Percentiles rank a stretch among this genome's conserved stretches.
These are phyloP conservation scores for Cladophialophora psammophila DNA, from an alignment of 2,329 filamentous ascomycete genomes.

Conservation along the genomic window DNA sequence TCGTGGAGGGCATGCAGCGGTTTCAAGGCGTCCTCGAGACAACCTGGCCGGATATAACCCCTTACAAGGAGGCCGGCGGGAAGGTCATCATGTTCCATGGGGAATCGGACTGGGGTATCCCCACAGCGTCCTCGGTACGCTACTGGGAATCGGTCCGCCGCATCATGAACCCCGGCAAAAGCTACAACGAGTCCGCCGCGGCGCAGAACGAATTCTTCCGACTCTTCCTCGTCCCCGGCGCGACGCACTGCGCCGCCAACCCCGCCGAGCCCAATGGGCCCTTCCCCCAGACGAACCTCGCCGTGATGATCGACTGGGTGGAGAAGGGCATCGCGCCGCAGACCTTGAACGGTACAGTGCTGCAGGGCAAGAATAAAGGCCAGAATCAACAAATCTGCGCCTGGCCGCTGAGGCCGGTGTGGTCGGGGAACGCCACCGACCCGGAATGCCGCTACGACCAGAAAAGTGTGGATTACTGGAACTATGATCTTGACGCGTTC, in stretches of 20 bases:
- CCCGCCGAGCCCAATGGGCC: slow-evolving; percentile 52
- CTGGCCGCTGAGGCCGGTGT: slow-evolving; percentile 47
- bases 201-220: slow-evolving; percentile 62
- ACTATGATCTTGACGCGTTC: slow-evolving; percentile 50
- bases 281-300: slow-evolving; percentile 57
- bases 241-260: slow-evolving; percentile 60
- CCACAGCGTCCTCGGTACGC: slow-evolving; percentile 61
- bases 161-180: slow-evolving; percentile 57
- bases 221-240: slow-evolving; percentile 63
- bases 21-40: slow-evolving; percentile 63
- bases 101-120: slow-evolving; percentile 62
- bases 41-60: slow-evolving; percentile 60
- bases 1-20: slow-evolving; percentile 56
- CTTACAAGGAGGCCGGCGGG: slow-evolving; percentile 59
- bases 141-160: slow-evolving; percentile 63
- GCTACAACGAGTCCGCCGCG: slow-evolving; percentile 49
- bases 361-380: slow-evolving; percentile 41
- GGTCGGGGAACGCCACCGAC: slow-evolving; percentile 44
- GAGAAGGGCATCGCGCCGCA: slow-evolving; percentile 57
- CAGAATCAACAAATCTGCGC: slow-evolving; percentile 48
- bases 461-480: slow-evolving; percentile 51
- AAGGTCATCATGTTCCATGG: slow-evolving; percentile 68
- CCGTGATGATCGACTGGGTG: slow-evolving; percentile 60
- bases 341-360: slow-evolving; percentile 52
- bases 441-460: slow-evolving; percentile 52